Conservation (phyloP, 352 stramenopile genomes). For the Discostella stelligera region DNA sequence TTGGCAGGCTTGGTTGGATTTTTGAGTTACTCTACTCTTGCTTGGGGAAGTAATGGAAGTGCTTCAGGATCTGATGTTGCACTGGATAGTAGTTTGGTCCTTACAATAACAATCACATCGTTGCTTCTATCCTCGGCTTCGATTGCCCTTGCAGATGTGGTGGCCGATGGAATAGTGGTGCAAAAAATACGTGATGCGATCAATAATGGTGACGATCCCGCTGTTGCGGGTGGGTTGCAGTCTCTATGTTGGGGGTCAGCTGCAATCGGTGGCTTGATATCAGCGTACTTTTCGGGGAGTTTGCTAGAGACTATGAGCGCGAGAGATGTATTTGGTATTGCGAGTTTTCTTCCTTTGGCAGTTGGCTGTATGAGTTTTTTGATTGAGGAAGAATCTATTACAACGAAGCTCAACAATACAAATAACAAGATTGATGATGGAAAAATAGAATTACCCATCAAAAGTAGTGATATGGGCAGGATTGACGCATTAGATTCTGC, state of each 20-base stretch:
- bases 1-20: constrained; percentile 83
- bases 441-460: background rate
- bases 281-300: constrained; percentile 89
- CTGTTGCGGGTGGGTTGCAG: constrained; percentile 90
- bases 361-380: constrained; percentile 88
- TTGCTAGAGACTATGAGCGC: constrained; percentile 89
- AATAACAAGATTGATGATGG: background rate
- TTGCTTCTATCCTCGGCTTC: constrained; percentile 86
- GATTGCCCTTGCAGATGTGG: constrained; percentile 92
- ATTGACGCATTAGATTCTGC: constrained; percentile 28
- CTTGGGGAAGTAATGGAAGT: constrained; percentile 39
- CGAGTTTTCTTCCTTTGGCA: constrained; percentile 87
- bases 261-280: constrained; percentile 89
- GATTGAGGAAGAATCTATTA: constrained; percentile 85
- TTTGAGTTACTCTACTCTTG: constrained; percentile 62
- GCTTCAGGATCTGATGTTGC: background rate
- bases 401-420: constrained; percentile 10
- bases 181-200: constrained; percentile 86
- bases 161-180: constrained; percentile 94
- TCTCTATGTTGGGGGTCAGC: constrained; percentile 93
- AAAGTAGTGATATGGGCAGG: background rate
- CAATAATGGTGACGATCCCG: constrained; percentile 48
- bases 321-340: constrained; percentile 90
- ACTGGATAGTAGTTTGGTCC: constrained; percentile 20
- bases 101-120: constrained; percentile 78